Evolutionary conservation across 1,284 basidiomycete genomes (phyloP), one percentile per base, ranked within the genome.

Genomic region (Fomitopsis betulina): DNA sequence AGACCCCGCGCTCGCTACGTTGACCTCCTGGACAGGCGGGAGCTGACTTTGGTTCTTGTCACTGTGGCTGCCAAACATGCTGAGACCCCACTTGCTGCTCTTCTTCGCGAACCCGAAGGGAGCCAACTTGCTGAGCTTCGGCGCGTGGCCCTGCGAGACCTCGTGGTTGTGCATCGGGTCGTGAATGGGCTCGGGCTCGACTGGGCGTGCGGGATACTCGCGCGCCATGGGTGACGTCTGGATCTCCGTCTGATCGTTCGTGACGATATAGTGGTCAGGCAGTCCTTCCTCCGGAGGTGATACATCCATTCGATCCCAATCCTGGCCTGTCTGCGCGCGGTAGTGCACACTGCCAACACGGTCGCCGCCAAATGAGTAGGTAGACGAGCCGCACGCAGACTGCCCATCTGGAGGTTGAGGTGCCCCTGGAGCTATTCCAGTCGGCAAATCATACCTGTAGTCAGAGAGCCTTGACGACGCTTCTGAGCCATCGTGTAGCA

Each of bases 21-120:
- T 75, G 47, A 83, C 74, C 72, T 92, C 89, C 55, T 90, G 88
- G 52, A 92, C 83, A 25, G 90, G 84, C 19, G 89, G 83, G 5
- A 93, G 77, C 19, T 65, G 63, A 8, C 25, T 32, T 17, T 55
- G 79, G 35, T 77, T 79, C 67, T 92, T 92, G 68, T 91, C 91
- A 37, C 81, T 79, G 55, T 82, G 77, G 13, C 91, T 21, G 45
- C 45, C 88, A 73, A 95, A 94, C 76, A 93, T 88, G 38, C 76
- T 69, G 17, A 89, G 75, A 50, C 80, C 78, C 80, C 84, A 85
- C 71, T 80, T 85, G 61, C 79, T 78, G 62, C 75, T 76, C 72
- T 89, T 90, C 77, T 86, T 90, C 63, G 78, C 79, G 67, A 89
- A 84, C 37, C 79, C 75, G 57, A 85, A 76, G 32, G 77, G 74